A percentile compares a stretch with the other conserved stretches of the same genome.
These are phyloP conservation scores for Citrus sinensis DNA, from an alignment of 345 rosid genomes.

Conservation along the genomic window DVS_A1.0 CM039168.1:9739001-9739500, in stretches of 20 bases:
- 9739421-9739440: not conserved
- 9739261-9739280: not conserved
- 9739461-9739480: not conserved
- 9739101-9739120: slow-evolving; percentile 3
- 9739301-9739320: not conserved
- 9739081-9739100: slow-evolving; percentile 90
- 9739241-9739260: not conserved
- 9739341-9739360: not conserved
- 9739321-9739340: not conserved
- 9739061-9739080: slow-evolving; percentile 96
- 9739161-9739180: not conserved
- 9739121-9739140: not conserved
- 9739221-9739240: not conserved
- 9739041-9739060: slow-evolving; percentile 97
- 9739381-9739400: not conserved
- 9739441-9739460: not conserved
- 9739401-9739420: not conserved
- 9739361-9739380: not conserved
- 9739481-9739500: not conserved
- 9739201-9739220: not conserved
- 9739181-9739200: not conserved
- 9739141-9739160: not conserved
- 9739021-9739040: slow-evolving; percentile 99
- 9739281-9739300: not conserved
- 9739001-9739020: slow-evolving; percentile 28